Evolutionary conservation across 768 basidiomycete species (phyloP), one percentile per base, ranked within the genome.

Genomic region (Rhizopogon rudus): DNA sequence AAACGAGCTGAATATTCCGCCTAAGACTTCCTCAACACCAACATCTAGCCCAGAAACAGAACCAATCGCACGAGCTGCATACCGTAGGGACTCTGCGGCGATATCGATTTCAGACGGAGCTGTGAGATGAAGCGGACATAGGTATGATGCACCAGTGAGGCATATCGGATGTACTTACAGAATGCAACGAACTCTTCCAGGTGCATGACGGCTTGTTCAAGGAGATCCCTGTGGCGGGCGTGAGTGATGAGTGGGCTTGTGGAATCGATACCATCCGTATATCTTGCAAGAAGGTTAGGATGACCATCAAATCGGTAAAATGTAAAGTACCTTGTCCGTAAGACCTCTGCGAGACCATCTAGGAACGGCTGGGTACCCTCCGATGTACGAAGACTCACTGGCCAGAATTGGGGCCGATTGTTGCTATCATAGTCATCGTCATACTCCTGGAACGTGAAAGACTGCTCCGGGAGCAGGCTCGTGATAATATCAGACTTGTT

Each of bases 51-150:
- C 93, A 2, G 87, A 84, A n/a, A 95, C 83, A 55, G 83, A 82
- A 1, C 91, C 93, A n/a, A 96, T 80, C 4, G 91, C 86, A 56
- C 81, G 80, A 0, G 87, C 85, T 2, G 92, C 93, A 65, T 93
- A 92, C 25, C 93, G 83, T 25, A 96, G 76, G 65, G 93, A 91
- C 67, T 96, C 93, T 0, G 92, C 92, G 5, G 82, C 91, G 10
- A 90, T 66, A 6, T 94, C 91, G 4, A 94, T 72, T 57, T 93
- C 89, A n/a, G 80, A 76, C 1, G 80, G 62, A 8, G 80, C 86
- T 86, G 64, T 31, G n/a, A 31, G 40, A 53, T 25, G 4, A 59
- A 54, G 42, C 8, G 33, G 16, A 46, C 17, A 37, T 55, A 9
- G 55, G 57, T 10, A 45, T 57, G 35, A 12, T 12, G 50, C 25